Evolutionary conservation across 805 yeast genomes (phyloP).

Genomic region (Teunomyces tritomae): DNA sequence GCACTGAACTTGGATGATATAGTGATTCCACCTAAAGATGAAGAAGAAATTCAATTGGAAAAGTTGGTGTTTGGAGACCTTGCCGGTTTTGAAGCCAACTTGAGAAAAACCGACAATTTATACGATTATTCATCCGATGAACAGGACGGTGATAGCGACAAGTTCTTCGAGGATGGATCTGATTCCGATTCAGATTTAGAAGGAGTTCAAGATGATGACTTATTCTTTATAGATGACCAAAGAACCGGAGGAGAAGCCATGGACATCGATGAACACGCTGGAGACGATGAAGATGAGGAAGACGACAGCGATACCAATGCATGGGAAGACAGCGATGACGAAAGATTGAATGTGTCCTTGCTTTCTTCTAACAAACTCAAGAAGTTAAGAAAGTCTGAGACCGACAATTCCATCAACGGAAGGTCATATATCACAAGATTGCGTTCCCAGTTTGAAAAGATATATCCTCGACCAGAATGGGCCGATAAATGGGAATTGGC

Average conservation of each 20-base stretch:
- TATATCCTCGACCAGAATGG: conserved; percentile 89
- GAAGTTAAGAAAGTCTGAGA: conserved; percentile 65
- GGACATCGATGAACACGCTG: conserved; percentile 18
- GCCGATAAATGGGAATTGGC: conserved; percentile 44
- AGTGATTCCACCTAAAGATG: conserved; percentile 68
- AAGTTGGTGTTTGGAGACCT: conserved; percentile 87
- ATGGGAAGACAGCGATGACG: conserved; percentile 95
- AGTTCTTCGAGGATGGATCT: conserved; percentile 8
- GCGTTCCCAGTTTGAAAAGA: conserved; percentile 65
- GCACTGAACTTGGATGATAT: conserved; percentile 18
- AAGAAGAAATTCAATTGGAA: conserved; percentile 77
- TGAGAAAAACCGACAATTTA: conserved; percentile 59
- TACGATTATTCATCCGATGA: conserved; percentile 46
- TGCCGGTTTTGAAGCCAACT: conserved; percentile 65
- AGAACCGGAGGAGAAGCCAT: conserved; percentile 29
- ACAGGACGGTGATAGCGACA: conserved; percentile 22
- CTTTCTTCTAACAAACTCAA: conserved; percentile 55
- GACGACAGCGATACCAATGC: conserved; percentile 64
- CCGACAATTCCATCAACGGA: conserved; percentile 56
- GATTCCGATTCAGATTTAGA: conserved; percentile 26
- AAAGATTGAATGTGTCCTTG: conserved; percentile 60
- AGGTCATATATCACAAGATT: conserved; percentile 59
- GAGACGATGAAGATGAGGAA: conserved; percentile 30
- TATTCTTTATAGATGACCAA: conserved; percentile 45
- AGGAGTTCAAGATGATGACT: conserved; percentile 37